These are phyloP conservation scores for Zygoascus tannicola DNA, from an alignment of 805 yeast species.

Conservation along the genomic window DNA sequence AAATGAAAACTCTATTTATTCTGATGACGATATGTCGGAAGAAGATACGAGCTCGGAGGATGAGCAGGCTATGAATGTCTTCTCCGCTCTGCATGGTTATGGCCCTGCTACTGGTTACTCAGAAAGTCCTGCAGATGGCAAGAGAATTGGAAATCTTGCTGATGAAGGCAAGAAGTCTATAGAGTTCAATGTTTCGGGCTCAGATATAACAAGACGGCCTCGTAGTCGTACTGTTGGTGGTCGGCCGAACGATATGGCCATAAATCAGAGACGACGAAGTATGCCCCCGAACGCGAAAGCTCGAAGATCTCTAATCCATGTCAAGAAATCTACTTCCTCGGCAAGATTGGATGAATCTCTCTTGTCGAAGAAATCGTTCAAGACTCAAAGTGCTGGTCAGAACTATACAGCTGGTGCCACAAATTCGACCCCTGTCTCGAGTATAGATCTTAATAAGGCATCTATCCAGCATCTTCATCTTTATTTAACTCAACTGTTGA, in stretches of 20 bases:
- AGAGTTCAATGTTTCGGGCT: not conserved
- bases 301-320: not conserved
- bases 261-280: conserved; percentile 16
- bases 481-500: conserved; percentile 25
- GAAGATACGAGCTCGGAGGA: conserved; percentile 14
- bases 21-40: conserved; percentile 6
- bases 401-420: not conserved
- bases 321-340: not conserved
- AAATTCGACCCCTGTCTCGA: conserved; percentile 5
- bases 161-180: not conserved
- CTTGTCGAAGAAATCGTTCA: not conserved
- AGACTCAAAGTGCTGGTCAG: not conserved
- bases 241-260: conserved; percentile 12
- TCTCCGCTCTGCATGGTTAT: conserved; percentile 15
- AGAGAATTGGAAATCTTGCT: not conserved
- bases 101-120: conserved; percentile 13
- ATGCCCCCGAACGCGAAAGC: conserved; percentile 4
- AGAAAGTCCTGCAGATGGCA: conserved; percentile 7
- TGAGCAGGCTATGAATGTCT: conserved; percentile 19
- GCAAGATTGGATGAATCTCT: not conserved
- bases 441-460: conserved; percentile 26
- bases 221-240: conserved; percentile 15
- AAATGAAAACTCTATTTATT: not conserved
- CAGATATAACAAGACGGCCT: conserved; percentile 11
- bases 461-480: conserved; percentile 22